These are phyloP conservation scores for Ceriops decandra DNA, from an alignment of 345 rosid genomes.

Conservation along the genomic window DNA sequence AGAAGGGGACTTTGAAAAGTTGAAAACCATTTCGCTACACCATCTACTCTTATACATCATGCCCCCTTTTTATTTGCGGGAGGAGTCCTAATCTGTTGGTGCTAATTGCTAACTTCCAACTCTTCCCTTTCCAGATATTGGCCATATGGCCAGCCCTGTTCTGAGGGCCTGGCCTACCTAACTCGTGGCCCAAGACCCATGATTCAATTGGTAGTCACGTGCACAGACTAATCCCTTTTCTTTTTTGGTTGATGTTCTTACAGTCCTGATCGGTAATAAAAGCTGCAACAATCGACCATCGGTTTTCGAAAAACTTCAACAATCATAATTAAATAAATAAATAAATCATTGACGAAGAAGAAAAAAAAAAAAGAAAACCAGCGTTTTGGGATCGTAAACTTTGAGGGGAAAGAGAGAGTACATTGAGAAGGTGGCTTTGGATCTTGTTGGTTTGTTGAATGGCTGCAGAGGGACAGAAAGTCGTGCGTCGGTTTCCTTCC, in stretches of 20 bases:
- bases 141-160: constrained; percentile 13
- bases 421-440: constrained; percentile 56
- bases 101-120: constrained; percentile 20
- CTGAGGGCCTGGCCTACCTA: constrained; percentile 28
- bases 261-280: not conserved
- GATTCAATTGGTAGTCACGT: constrained; percentile 36
- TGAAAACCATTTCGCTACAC: too few species aligned
- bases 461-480: constrained; percentile 84
- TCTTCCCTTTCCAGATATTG: constrained; percentile 23
- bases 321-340: too few species aligned
- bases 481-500: constrained; percentile 87
- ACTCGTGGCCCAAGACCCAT: constrained; percentile 28
- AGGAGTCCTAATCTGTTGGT: not conserved
- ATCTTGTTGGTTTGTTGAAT: constrained; percentile 70
- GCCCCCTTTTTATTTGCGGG: too few species aligned
- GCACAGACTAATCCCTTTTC: constrained; percentile 19
- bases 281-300: not conserved
- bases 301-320: too few species aligned
- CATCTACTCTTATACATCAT: too few species aligned
- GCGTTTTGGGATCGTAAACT: constrained; percentile 14
- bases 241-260: too few species aligned
- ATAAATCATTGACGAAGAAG: too few species aligned
- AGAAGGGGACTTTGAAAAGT: too few species aligned
- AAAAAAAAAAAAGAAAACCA: too few species aligned
- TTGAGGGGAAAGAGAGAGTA: constrained; percentile 16